phyloP scores from a whole-genome alignment of 2,329 filamentous ascomycete genomes.

The Diaporthe sp. region DNA sequence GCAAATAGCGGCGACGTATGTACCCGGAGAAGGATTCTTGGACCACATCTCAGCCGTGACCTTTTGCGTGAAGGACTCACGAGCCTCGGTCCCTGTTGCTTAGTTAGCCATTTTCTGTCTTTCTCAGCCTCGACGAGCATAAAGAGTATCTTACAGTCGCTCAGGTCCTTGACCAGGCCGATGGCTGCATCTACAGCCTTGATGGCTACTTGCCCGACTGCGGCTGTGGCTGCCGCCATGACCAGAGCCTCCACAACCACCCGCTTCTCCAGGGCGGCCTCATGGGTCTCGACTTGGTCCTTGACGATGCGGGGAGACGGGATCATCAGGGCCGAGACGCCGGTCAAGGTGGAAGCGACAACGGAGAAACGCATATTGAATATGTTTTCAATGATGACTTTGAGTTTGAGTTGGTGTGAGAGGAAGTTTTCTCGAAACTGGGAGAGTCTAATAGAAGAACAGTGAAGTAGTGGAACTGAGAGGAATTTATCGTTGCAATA shows the following conservation, averaged over 20 bases:
- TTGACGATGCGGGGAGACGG: background rate
- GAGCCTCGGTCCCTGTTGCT: constrained; percentile 5
- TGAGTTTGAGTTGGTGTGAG: background rate
- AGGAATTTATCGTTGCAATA: background rate
- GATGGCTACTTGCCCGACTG: background rate
- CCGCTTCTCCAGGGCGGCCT: constrained; percentile 1
- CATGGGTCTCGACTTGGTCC: background rate
- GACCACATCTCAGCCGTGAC: constrained; percentile 17
- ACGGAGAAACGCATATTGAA: constrained; percentile 22
- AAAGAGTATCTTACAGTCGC: background rate
- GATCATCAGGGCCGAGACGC: constrained; percentile 1
- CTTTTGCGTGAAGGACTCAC: constrained; percentile 4
- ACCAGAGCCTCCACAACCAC: constrained; percentile 4
- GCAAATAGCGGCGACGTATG: constrained; percentile 5
- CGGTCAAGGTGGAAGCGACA: background rate
- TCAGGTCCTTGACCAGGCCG: constrained; percentile 6
- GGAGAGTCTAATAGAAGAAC: background rate
- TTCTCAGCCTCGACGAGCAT: background rate
- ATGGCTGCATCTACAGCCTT: background rate
- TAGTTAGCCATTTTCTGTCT: background rate
- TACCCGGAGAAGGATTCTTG: background rate
- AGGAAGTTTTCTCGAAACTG: background rate
- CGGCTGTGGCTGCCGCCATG: background rate
- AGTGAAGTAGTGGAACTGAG: background rate
- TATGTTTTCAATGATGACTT: background rate